phyloP scores from a whole-genome alignment of 768 basidiomycete species.

The Lanmaoa pseudosensibilis region DNA sequence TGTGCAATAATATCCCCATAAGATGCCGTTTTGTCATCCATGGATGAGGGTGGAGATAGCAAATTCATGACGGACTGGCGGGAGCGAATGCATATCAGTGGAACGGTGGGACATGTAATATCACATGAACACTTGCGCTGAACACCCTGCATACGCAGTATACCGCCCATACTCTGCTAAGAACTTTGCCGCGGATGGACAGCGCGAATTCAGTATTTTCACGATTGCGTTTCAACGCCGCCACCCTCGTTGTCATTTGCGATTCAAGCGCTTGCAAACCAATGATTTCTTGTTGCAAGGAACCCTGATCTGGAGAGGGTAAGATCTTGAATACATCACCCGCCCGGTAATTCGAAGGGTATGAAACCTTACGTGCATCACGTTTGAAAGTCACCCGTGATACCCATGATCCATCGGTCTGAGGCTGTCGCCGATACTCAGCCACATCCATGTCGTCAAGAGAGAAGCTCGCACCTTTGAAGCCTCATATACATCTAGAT shows the following conservation, averaged over 20 bases:
- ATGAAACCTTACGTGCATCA: constrained; percentile 30
- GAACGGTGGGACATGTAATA: constrained; percentile 3
- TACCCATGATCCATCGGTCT: constrained; percentile 28
- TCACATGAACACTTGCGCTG: constrained; percentile 46
- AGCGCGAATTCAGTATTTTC: constrained; percentile 48
- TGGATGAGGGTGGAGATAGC: constrained; percentile 31
- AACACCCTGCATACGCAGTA: constrained; percentile 67
- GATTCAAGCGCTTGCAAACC: constrained; percentile 68
- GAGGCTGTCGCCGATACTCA: constrained; percentile 22
- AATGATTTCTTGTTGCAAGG: constrained; percentile 53
- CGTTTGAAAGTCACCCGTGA: constrained; percentile 33
- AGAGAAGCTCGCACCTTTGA: constrained; percentile 25
- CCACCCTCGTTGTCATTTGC: constrained; percentile 62
- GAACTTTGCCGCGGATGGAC: constrained; percentile 55
- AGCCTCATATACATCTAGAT: constrained; percentile 24
- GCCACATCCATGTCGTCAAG: constrained; percentile 1
- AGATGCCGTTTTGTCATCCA: constrained; percentile 41
- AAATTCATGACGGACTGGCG: constrained; percentile 35
- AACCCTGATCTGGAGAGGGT: constrained; percentile 34
- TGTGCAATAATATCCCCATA: constrained; percentile 46
- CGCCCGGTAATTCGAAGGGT: background rate
- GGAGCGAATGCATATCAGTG: constrained; percentile 16
- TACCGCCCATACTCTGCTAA: constrained; percentile 56
- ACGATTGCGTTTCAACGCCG: constrained; percentile 48
- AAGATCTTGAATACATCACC: background rate